Percentiles rank a stretch among this genome's conserved stretches.
phyloP scores from a whole-genome alignment of 768 basidiomycete genomes.

The Butyriboletus loyo region DNA sequence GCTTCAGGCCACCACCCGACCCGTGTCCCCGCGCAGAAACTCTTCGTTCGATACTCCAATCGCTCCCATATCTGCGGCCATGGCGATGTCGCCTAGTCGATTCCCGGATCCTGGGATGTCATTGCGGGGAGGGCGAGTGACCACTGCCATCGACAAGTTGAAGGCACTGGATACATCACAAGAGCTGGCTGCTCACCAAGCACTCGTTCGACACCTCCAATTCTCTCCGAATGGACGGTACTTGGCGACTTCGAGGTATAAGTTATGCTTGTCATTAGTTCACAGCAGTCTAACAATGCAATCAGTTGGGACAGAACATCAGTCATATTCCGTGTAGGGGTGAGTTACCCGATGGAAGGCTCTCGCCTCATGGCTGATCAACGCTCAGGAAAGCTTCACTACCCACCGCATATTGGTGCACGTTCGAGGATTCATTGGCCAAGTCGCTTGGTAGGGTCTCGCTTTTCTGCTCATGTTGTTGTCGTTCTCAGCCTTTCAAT shows the following conservation, averaged over 20 bases:
- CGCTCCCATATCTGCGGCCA: conserved; percentile 16
- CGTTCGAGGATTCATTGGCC: conserved; percentile 50
- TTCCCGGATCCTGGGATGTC: conserved; percentile 33
- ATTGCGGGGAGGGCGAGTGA: conserved; percentile 40
- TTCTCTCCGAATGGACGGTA: conserved; percentile 55
- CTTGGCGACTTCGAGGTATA: conserved; percentile 51
- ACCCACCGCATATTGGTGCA: conserved; percentile 50
- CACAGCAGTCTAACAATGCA: conserved; percentile 6
- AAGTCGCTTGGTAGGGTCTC: conserved; percentile 46
- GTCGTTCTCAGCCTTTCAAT: conserved; percentile 8
- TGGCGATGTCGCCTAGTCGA: conserved; percentile 30
- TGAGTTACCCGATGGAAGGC: conserved; percentile 25
- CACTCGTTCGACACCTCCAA: conserved; percentile 51
- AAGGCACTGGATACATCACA: conserved; percentile 40
- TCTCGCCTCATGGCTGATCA: conserved; percentile 12
- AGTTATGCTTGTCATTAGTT: conserved; percentile 5
- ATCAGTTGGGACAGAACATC: conserved; percentile 51
- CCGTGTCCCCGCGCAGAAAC: conserved; percentile 30
- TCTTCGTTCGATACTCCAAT: conserved; percentile 30
- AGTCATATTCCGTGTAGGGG: conserved; percentile 47
- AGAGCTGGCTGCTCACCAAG: conserved; percentile 43
- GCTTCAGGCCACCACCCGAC: conserved; percentile 34
- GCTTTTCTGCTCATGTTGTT: background rate
- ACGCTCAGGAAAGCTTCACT: conserved; percentile 38
- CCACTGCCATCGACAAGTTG: conserved; percentile 40